These are phyloP conservation scores for Alnus glutinosa DNA, from an alignment of 306 rosid genomes.

Conservation along the genomic window DNA sequence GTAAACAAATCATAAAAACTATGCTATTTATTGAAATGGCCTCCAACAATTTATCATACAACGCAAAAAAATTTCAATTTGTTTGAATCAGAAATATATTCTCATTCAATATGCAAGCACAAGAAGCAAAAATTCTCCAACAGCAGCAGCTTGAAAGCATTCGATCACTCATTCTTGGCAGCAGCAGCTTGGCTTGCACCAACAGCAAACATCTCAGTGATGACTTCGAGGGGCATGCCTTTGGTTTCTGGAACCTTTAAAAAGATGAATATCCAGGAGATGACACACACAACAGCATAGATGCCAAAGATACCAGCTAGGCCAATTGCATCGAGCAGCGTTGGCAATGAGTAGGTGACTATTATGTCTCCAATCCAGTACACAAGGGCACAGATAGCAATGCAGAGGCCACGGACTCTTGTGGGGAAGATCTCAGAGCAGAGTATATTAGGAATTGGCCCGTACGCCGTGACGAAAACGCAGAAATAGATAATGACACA, in stretches of 20 bases:
- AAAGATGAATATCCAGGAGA: constrained; percentile 68
- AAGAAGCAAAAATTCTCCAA: background rate
- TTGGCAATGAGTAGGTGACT: constrained; percentile 65
- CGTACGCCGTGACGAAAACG: constrained; percentile 66
- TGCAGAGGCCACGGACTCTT: constrained; percentile 81
- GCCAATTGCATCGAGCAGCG: constrained; percentile 57
- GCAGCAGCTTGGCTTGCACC: constrained; percentile 56
- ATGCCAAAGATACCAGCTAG: constrained; percentile 62
- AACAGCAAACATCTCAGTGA: constrained; percentile 71
- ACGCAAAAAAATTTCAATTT: background rate
- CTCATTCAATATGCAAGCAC: constrained; percentile 15
- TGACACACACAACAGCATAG: constrained; percentile 56
- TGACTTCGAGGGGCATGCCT: constrained; percentile 92
- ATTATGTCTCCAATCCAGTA: constrained; percentile 75
- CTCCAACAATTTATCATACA: background rate
- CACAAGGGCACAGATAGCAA: constrained; percentile 69
- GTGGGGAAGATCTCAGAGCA: constrained; percentile 82
- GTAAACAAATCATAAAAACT: background rate
- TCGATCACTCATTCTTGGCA: constrained; percentile 44
- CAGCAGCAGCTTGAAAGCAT: background rate
- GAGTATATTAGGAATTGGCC: constrained; percentile 79
- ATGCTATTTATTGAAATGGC: background rate
- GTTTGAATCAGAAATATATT: background rate
- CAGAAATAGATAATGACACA: constrained; percentile 72
- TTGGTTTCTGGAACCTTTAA: constrained; percentile 87